phyloP scores from a whole-genome alignment of 441 rosid species.

The Manihot esculenta region DNA sequence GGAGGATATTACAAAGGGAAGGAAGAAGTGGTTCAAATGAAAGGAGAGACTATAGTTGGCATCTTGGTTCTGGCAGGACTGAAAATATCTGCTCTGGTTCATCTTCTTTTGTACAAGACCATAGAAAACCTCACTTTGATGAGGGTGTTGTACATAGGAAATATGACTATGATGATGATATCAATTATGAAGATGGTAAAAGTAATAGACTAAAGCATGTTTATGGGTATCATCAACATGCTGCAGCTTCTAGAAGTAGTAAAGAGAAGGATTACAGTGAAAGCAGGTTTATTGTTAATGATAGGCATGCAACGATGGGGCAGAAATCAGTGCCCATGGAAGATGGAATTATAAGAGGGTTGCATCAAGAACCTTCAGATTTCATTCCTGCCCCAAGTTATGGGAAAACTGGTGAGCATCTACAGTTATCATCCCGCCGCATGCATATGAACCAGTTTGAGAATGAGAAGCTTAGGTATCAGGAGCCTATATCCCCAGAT shows the following conservation, averaged over 20 bases:
- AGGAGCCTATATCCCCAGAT: constrained; percentile 35
- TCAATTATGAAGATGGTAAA: constrained; percentile 32
- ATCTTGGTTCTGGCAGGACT: constrained; percentile 32
- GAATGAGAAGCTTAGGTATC: constrained; percentile 37
- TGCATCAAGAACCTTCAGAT: constrained; percentile 32
- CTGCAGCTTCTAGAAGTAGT: constrained; percentile 28
- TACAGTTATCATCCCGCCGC: constrained; percentile 25
- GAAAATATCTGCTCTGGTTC: constrained; percentile 33
- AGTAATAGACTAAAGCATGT: constrained; percentile 32
- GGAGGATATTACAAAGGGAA: constrained; percentile 31
- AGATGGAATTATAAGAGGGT: constrained; percentile 34
- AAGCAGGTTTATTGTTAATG: constrained; percentile 30
- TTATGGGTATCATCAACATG: constrained; percentile 40
- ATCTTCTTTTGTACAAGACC: constrained; percentile 26
- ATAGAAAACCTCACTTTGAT: constrained; percentile 35
- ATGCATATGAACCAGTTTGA: constrained; percentile 32
- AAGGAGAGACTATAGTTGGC: constrained; percentile 38
- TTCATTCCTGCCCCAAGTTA: constrained; percentile 32
- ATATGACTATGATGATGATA: constrained; percentile 28
- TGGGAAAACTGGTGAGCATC: constrained; percentile 33
- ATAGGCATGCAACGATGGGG: constrained; percentile 31
- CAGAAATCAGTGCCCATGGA: constrained; percentile 38
- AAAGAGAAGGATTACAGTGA: constrained; percentile 38
- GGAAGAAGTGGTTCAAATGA: constrained; percentile 32
- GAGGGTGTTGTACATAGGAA: constrained; percentile 36